Evolutionary conservation across 1,284 basidiomycete genomes (phyloP), one percentile per base, ranked within the genome.

Genomic region (Cryptococcus hybrid): DNA sequence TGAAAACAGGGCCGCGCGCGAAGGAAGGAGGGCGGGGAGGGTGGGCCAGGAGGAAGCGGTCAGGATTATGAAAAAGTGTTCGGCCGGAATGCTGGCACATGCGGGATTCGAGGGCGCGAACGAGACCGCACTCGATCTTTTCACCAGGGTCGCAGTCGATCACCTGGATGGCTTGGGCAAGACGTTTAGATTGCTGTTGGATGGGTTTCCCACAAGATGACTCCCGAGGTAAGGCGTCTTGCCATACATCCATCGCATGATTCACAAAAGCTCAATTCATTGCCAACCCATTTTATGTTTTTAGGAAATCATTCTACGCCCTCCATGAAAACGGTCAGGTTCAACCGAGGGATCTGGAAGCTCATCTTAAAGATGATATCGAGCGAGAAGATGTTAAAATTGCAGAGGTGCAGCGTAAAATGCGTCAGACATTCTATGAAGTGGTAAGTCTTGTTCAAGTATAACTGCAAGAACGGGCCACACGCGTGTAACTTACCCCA

Each of bases 351-450:
- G 86, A 89, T 60, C 82, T 98, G 0, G 90, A 95, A 68, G 82
- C 86, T 18, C 94, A 97, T 74, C 85, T 98, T 70, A 84, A 85
- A 52, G 92, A 97, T 68, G 94, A 97, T 65, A 84, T 98, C 47
- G 81, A 92, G 66, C 83, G 90, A 50, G 88, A 95, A 69, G 89
- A 90, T 2, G 77, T 81, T 30, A 85, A 90, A 52, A 79, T 97
- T 44, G 71, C 78, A 2, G 92, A 95, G 44, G 80, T 94, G 52
- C 87, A 92, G 75, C 88, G 89, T 80, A 95, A 93, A 78, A 83
- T 96, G 37, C 82, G 86, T 48, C 82, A 84, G 42, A 88, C 89
- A 0, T 93, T 93, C 77, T 83, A 85, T 39, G 94, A 95, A 67
- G 84, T 86, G 55, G 85, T 88, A 66, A 74, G 84, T 11, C 24